Percentiles rank a stretch among this genome's conserved stretches.
Conservation (phyloP, 2,329 filamentous ascomycete species). For the Trichoderma sp. region DNA sequence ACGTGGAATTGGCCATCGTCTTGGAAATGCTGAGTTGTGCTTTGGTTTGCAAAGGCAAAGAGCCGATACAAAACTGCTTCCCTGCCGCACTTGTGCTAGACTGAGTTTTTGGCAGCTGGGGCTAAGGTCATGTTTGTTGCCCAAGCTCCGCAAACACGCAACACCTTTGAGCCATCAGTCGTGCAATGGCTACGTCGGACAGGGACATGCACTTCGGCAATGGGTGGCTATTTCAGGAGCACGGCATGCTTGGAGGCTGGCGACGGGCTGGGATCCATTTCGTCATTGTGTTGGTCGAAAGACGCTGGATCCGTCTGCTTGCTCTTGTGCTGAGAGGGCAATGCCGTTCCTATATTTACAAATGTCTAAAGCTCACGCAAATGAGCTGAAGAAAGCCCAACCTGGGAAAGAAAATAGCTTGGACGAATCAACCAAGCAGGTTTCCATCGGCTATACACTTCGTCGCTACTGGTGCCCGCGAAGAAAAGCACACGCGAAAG, state of each 20-base stretch:
- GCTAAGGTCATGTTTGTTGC: not conserved
- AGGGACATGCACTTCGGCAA: not conserved
- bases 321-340: not conserved
- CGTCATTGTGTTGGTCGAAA: not conserved
- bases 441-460: not conserved
- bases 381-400: not conserved
- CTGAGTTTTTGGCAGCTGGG: not conserved
- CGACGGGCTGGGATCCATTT: not conserved
- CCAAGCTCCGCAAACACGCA: not conserved
- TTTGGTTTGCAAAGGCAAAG: not conserved
- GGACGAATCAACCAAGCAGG: not conserved
- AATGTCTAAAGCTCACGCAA: not conserved
- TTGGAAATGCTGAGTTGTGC: not conserved
- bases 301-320: not conserved
- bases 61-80: not conserved
- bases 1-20: not conserved
- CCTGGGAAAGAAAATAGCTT: too few species aligned
- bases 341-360: not conserved
- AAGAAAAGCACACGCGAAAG: not conserved
- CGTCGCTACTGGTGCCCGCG: not conserved
- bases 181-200: not conserved
- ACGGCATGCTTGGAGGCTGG: not conserved
- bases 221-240: not conserved
- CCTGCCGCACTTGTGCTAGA: constrained; percentile 2
- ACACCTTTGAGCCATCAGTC: not conserved